Percentiles rank a stretch among this genome's conserved stretches.
These are phyloP conservation scores for Verticillium zaregamsianum DNA, from an alignment of 2,329 filamentous ascomycete genomes.

Conservation along the genomic window DNA sequence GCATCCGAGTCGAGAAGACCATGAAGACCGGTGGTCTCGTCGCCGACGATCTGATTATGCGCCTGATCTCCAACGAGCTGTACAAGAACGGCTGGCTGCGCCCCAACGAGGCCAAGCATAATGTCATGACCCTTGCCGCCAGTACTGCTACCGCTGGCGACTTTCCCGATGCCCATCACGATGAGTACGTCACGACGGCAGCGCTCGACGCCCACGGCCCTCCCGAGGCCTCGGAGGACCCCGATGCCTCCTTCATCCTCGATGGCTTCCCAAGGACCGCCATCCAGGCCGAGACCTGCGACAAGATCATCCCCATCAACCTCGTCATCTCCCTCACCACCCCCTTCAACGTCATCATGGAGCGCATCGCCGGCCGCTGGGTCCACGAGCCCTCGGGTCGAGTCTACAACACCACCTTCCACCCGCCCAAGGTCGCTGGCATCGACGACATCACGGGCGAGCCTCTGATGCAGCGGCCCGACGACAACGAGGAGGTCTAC, in stretches of 20 bases:
- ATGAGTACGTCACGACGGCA: slow-evolving; percentile 37
- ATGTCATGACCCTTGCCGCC: slow-evolving; percentile 50
- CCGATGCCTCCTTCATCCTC: slow-evolving; percentile 84
- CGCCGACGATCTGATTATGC: slow-evolving; percentile 84
- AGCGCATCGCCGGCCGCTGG: slow-evolving; percentile 85
- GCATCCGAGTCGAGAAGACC: slow-evolving; percentile 82
- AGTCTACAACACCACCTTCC: slow-evolving; percentile 93
- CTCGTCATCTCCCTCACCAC: slow-evolving; percentile 84
- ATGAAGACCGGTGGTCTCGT: slow-evolving; percentile 91
- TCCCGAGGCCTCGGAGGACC: slow-evolving; percentile 57
- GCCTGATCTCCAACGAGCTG: slow-evolving; percentile 87
- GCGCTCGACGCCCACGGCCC: slow-evolving; percentile 31
- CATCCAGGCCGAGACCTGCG: slow-evolving; percentile 71
- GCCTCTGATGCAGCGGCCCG: slow-evolving; percentile 71
- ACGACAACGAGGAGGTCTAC: slow-evolving; percentile 87
- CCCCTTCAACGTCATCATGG: slow-evolving; percentile 79
- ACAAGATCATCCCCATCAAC: slow-evolving; percentile 87
- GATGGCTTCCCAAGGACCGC: slow-evolving; percentile 94
- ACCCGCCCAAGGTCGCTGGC: slow-evolving; percentile 75
- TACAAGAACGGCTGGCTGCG: slow-evolving; percentile 77
- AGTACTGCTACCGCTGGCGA: slow-evolving; percentile 31
- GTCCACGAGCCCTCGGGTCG: slow-evolving; percentile 87
- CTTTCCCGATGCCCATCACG: slow-evolving; percentile 23
- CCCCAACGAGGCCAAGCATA: slow-evolving; percentile 37
- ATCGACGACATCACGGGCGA: slow-evolving; percentile 91